Evolutionary conservation across 331 rosid genomes (phyloP), one percentile per base, ranked within the genome.

Genomic region (Acacia concinna): DNA sequence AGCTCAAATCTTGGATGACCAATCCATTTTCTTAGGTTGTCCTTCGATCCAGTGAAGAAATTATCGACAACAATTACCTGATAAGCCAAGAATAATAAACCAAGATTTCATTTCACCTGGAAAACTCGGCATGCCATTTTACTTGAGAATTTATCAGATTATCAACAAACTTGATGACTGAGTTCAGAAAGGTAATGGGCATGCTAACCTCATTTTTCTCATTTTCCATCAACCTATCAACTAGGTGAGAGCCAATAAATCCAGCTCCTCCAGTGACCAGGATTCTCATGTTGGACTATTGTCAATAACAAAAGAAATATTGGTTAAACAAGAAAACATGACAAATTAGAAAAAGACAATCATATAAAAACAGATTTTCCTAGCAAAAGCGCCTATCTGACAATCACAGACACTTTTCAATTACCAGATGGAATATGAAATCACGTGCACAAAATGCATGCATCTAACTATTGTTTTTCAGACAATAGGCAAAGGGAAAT

Each of bases 251-350:
- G 63, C 98, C 98, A 37, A 94, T 94, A 89, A 94, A 94, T 75
- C 98, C 98, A 86, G 98, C 98, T 83, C 98, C 97, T 88, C 98
- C 98, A n/a, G 96, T 92, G 68, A 94, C 89, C 90, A 94, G 79
- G 72, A 94, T 94, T 90, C 98, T 90, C 98, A 94, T 92, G 71
- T 94, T 94, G 68, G 97, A 91, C 98, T 94, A 89, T 72, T 66
- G 76, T 75, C 46, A 71, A 37, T 25, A 77, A 74, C 4, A 46
- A 80, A 46, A 70, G 57, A 12, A 74, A 63, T 23, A 75, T 74
- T 54, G 32, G 38, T n/a, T 70, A 28, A 30, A 8, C 23, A 66
- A 66, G 79, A 21, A 37, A 23, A 41, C 71, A 52, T 76, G 37
- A 72, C 13, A 68, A 46, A n/a, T 15, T 3, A 0, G 44, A 65